Base-by-base conservation (phyloP, 2,329 filamentous ascomycete genomes). In the Diaporthe batatas region DNA sequence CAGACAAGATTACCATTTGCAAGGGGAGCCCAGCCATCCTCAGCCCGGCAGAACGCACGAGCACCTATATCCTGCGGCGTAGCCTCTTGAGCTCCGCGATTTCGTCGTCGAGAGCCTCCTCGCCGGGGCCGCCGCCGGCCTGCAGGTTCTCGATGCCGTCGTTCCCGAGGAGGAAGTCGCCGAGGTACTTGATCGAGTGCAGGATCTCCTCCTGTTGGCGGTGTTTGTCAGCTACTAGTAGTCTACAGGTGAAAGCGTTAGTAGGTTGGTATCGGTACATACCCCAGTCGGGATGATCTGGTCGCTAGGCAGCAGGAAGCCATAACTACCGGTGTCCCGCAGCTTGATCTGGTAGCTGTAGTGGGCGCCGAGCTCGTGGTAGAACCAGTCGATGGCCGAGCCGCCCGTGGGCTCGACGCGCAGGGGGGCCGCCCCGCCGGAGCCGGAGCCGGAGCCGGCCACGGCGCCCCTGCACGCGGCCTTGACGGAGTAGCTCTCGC, bases 341-440 rank as follows among this genome's bases (percentile, higher is more conserved):
- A 99, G 86, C 84, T 98, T 98, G 83, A 96, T 92, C 85, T 98
- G 96, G 81, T 97, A 98, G 73, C 94, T 93, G 81, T 94, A 97
- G 75, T 90, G 91, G 23, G 96, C 93, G 59, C 88, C 86, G 74
- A 98, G 83, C 78, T 97, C 93, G 77, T 97, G 94, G 80, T 97
- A 98, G 82, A 99, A 98, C 91, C 94, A 98, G 82, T 98, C 96
- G 54, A 98, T 90, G 1, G 94, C 94, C 64, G 93, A 95, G 3
- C 96, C 96, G 51, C 96, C 95, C 4, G 92, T 91, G 0, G 89
- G 89, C 79, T 96, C 93, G 75, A 95, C 89, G 51, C 90, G 86
- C 3, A 80, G 76, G 53, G 59, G 76, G 53, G 59, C 64, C 25
- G 51, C 42, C 21, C 42, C 64, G 29, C 29, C 29, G 2, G 29